phyloP scores from a whole-genome alignment of 371 early-diverging fungal genomes.

The Zychaea mexicana region DNA sequence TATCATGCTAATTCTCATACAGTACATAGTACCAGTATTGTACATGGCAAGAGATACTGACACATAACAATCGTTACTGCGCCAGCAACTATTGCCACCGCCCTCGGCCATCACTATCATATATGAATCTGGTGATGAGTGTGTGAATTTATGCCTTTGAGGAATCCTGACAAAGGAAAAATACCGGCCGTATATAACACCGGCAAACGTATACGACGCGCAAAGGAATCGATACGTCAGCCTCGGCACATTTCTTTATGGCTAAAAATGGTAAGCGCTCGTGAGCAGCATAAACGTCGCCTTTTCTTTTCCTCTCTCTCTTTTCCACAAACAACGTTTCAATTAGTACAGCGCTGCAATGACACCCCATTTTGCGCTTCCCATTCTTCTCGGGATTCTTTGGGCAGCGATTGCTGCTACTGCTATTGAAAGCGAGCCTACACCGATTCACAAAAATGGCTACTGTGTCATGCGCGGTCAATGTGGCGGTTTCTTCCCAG shows the following conservation, averaged over 20 bases:
- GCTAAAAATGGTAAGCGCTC: not conserved
- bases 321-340: not conserved
- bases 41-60: no score
- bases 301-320: not conserved
- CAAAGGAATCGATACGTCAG: no score
- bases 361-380: not conserved
- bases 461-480: constrained; percentile 68
- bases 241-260: no score
- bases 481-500: constrained; percentile 45
- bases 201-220: no score
- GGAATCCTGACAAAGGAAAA: no score
- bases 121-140: no score
- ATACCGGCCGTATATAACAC: no score
- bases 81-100: no score
- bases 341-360: not conserved
- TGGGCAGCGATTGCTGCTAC: not conserved
- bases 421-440: not conserved
- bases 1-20: constrained; percentile 45
- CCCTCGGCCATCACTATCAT: no score
- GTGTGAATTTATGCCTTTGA: no score
- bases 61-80: no score
- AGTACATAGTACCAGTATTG: no score
- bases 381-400: not conserved
- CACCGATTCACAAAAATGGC: constrained; percentile 49
- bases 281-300: not conserved